phyloP scores from a whole-genome alignment of 106 monocot species.

The Dendrobium catenatum region DNA sequence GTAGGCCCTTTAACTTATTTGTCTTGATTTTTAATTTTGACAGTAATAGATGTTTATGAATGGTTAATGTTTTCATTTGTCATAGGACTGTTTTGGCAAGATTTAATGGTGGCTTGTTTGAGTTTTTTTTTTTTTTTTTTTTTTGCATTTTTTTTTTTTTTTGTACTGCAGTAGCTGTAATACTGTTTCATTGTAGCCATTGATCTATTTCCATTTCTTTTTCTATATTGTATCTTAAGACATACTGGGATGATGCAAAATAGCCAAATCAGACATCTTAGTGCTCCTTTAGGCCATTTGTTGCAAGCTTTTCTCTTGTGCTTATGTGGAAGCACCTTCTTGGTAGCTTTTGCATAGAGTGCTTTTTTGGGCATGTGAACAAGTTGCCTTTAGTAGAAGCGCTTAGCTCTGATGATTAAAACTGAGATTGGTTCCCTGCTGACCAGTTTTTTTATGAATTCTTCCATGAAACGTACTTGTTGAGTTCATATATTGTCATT shows the following conservation, averaged over 20 bases:
- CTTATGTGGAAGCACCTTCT: not conserved
- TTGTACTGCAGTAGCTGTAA: too few relatives aligned
- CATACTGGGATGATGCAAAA: conserved; percentile 8
- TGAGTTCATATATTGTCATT: too few relatives aligned
- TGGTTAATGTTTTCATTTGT: too few relatives aligned
- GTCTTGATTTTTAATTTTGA: too few relatives aligned
- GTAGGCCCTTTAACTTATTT: too few relatives aligned
- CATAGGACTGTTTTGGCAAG: too few relatives aligned
- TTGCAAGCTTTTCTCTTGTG: not conserved
- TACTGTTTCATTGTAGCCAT: too few relatives aligned
- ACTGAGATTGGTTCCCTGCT: conserved; percentile 10
- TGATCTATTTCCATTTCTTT: too few relatives aligned
- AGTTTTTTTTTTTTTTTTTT: too few relatives aligned
- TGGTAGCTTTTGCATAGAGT: not conserved
- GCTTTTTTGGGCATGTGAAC: not conserved
- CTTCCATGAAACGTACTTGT: not conserved
- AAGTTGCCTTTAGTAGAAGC: conserved; percentile 1
- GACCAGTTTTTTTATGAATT: conserved; percentile 6
- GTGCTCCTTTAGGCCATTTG: conserved; percentile 8
- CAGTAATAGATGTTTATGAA: too few relatives aligned
- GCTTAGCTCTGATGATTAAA: conserved; percentile 11
- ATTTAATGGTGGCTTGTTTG: too few relatives aligned
- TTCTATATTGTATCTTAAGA: not conserved
- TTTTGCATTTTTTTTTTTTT: too few relatives aligned
- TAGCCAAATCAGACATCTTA: not conserved